Conservation (phyloP, 441 rosid genomes). For the Erodium chrysanthum region DNA sequence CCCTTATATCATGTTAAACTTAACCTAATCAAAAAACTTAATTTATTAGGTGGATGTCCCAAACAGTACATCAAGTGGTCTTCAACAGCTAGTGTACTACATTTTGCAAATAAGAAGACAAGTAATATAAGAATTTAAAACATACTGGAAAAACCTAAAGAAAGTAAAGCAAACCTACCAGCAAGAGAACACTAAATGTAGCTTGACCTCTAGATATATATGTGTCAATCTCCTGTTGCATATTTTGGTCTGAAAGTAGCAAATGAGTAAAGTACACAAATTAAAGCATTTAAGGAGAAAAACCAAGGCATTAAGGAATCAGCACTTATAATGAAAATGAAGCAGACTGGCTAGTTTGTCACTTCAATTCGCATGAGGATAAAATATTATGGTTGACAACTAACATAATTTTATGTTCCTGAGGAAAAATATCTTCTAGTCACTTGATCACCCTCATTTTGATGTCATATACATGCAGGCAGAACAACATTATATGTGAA, state of each 20-base stretch:
- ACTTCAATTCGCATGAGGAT: neutral
- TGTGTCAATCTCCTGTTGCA: constrained; percentile 62
- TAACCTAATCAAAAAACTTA: neutral
- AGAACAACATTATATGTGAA: neutral
- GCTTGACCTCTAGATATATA: constrained; percentile 58
- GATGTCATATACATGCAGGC: neutral
- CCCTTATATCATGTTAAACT: neutral
- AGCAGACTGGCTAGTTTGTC: neutral
- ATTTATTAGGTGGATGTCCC: neutral
- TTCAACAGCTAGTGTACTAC: constrained; percentile 2
- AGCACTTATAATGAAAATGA: neutral
- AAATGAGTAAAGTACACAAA: constrained; percentile 17
- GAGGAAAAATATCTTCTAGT: neutral
- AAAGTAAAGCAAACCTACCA: constrained; percentile 40
- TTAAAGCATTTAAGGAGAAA: constrained; percentile 4
- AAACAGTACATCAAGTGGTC: neutral
- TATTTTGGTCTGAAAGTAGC: constrained; percentile 51
- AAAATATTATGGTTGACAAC: neutral
- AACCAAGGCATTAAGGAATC: neutral
- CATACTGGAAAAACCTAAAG: neutral
- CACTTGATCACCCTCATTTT: neutral
- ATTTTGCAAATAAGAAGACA: neutral
- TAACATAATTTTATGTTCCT: neutral
- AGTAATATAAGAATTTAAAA: constrained; percentile 1
- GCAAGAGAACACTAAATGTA: constrained; percentile 45